Conservation (phyloP, 306 rosid genomes). For the Sesbania bispinosa region DNA sequence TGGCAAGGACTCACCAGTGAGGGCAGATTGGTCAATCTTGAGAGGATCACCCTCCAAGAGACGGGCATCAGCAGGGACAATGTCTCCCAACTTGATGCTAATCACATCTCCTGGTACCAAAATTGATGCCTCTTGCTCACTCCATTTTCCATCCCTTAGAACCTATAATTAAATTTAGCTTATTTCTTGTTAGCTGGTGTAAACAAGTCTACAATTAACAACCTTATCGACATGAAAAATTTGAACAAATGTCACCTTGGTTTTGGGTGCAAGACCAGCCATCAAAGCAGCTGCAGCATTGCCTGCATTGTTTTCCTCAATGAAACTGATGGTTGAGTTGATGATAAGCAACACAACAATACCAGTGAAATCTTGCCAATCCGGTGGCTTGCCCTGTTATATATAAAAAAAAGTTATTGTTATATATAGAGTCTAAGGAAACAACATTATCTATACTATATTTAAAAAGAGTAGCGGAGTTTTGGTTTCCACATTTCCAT, state of each 20-base stretch:
- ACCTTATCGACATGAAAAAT: neutral
- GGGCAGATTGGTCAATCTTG: slow-evolving; percentile 83
- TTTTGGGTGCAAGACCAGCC: slow-evolving; percentile 95
- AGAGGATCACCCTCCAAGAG: slow-evolving; percentile 82
- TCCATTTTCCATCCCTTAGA: slow-evolving; percentile 74
- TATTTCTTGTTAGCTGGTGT: neutral
- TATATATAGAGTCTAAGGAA: neutral
- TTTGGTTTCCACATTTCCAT: too few species aligned
- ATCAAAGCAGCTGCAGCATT: slow-evolving; percentile 88
- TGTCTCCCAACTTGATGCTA: slow-evolving; percentile 85
- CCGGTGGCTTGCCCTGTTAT: slow-evolving; percentile 70
- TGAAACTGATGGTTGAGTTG: slow-evolving; percentile 77
- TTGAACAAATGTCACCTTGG: slow-evolving; percentile 50
- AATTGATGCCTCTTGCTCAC: slow-evolving; percentile 65
- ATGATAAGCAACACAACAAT: slow-evolving; percentile 61
- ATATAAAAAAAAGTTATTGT: neutral
- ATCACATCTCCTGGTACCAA: slow-evolving; percentile 86
- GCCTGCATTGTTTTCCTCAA: slow-evolving; percentile 86
- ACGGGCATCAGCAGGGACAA: slow-evolving; percentile 84
- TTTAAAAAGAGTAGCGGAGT: too few species aligned
- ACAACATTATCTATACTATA: too few species aligned
- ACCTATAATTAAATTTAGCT: slow-evolving; percentile 38
- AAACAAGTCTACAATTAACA: neutral
- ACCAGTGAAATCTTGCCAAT: slow-evolving; percentile 83
- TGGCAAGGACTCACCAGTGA: slow-evolving; percentile 84